Evolutionary conservation across 768 basidiomycete species (phyloP).

Genomic region (Chalciporus chontae): DNA sequence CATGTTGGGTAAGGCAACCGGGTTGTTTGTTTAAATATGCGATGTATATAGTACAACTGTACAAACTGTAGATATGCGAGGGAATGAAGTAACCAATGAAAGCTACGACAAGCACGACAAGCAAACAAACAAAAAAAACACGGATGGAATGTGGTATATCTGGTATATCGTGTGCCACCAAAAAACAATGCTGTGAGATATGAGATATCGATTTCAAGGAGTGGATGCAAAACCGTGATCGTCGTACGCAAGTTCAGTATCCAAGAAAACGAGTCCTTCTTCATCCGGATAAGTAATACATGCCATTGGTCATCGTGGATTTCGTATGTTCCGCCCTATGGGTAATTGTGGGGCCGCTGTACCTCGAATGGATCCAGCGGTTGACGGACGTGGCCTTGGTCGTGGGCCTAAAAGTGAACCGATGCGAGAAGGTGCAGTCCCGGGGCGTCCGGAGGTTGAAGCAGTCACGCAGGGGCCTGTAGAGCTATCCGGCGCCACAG

Average conservation of each 20-base stretch:
- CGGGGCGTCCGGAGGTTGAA: conserved; percentile 3
- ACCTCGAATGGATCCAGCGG: conserved; percentile 18
- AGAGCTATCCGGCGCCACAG: neutral
- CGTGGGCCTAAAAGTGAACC: conserved; percentile 29
- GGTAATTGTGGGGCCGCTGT: conserved; percentile 25
- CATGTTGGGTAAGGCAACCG: neutral
- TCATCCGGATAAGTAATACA: neutral
- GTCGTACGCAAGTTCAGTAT: conserved; percentile 4
- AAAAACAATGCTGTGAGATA: conserved; percentile 2
- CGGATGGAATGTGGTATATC: conserved; percentile 18
- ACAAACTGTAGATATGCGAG: conserved; percentile 11
- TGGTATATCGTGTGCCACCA: neutral
- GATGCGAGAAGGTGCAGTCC: conserved; percentile 14
- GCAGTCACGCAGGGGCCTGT: neutral
- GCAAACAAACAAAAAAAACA: neutral
- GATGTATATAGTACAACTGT: conserved; percentile 14
- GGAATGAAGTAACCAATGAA: neutral
- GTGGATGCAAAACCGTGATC: neutral
- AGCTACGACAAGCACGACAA: conserved; percentile 1
- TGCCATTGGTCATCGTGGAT: conserved; percentile 7
- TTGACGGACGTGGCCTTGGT: conserved; percentile 27
- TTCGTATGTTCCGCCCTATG: conserved; percentile 28
- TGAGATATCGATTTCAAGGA: conserved; percentile 9
- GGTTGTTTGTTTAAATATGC: conserved; percentile 11
- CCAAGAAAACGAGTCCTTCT: conserved; percentile 19